Conservation (phyloP, 176 grass and related monocot species). For the Oryza australiensis region DNA sequence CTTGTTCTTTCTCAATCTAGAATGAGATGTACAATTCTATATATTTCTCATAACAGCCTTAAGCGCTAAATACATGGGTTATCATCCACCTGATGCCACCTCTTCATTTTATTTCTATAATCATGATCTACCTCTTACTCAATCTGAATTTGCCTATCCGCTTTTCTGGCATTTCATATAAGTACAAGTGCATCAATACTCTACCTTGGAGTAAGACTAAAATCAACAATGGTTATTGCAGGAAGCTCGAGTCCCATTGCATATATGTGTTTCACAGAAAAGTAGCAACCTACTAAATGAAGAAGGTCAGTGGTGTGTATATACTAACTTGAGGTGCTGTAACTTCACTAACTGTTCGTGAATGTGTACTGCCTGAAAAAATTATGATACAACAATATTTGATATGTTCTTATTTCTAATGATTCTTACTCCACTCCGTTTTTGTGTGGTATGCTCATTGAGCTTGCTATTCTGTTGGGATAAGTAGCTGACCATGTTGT, state of each 20-base stretch:
- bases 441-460: neutral
- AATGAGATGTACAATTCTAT: neutral
- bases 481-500: conserved; percentile 17
- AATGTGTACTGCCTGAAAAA: conserved; percentile 3
- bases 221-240: conserved; percentile 36
- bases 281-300: conserved; percentile 61
- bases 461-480: neutral
- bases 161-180: conserved; percentile 8
- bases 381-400: neutral
- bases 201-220: conserved; percentile 11
- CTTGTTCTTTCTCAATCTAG: neutral
- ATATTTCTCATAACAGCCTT: neutral
- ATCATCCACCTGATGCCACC: neutral
- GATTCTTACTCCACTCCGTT: neutral
- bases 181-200: neutral
- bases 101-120: conserved; percentile 23
- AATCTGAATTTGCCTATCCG: neutral
- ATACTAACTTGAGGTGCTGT: conserved; percentile 1
- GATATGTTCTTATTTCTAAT: neutral
- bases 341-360: conserved; percentile 8
- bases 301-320: conserved; percentile 63
- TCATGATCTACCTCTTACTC: neutral
- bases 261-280: conserved; percentile 92
- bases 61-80: neutral
- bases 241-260: conserved; percentile 81